Percentiles rank a stretch among this genome's conserved stretches.
Conservation (phyloP, 495 filamentous ascomycete genomes). For the Neurospora sp. region DNA sequence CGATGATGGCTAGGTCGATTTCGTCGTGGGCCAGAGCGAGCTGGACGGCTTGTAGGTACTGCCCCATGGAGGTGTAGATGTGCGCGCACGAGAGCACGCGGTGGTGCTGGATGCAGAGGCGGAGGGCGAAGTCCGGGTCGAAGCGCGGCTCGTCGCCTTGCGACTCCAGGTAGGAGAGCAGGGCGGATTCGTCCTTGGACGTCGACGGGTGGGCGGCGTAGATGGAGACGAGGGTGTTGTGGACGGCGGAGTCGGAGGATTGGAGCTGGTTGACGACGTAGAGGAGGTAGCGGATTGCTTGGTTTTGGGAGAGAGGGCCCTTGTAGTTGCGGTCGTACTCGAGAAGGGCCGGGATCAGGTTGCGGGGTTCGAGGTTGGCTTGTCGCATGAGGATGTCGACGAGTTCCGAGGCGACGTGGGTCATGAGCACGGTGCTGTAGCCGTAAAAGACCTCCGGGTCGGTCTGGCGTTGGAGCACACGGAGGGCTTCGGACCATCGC, state of each 20-base stretch:
- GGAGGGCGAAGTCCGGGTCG: slow-evolving; percentile 94
- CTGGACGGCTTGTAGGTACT: slow-evolving; percentile 85
- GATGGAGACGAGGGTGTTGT: slow-evolving; percentile 94
- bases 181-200: slow-evolving; percentile 68
- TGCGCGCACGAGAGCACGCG: slow-evolving; percentile 89
- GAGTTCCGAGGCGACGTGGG: slow-evolving; percentile 67
- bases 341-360: slow-evolving; percentile 82
- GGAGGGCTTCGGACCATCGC: slow-evolving; percentile 81
- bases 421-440: slow-evolving; percentile 93
- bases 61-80: slow-evolving; percentile 91
- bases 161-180: slow-evolving; percentile 78
- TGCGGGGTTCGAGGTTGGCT: slow-evolving; percentile 72
- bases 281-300: slow-evolving; percentile 87
- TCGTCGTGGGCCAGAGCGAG: slow-evolving; percentile 81
- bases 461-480: slow-evolving; percentile 82
- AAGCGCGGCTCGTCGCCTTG: slow-evolving; percentile 61
- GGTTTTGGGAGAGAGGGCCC: slow-evolving; percentile 61
- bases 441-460: slow-evolving; percentile 90
- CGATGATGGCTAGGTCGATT: slow-evolving; percentile 76
- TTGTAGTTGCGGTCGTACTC: slow-evolving; percentile 76
- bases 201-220: slow-evolving; percentile 77
- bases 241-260: slow-evolving; percentile 77
- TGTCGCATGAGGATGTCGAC: slow-evolving; percentile 94
- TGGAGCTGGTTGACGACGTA: slow-evolving; percentile 85
- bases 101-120: slow-evolving; percentile 86